These are phyloP conservation scores for Curvularia hawaiiensis DNA, from an alignment of 2,329 filamentous ascomycete species.

Conservation along the genomic window DNA sequence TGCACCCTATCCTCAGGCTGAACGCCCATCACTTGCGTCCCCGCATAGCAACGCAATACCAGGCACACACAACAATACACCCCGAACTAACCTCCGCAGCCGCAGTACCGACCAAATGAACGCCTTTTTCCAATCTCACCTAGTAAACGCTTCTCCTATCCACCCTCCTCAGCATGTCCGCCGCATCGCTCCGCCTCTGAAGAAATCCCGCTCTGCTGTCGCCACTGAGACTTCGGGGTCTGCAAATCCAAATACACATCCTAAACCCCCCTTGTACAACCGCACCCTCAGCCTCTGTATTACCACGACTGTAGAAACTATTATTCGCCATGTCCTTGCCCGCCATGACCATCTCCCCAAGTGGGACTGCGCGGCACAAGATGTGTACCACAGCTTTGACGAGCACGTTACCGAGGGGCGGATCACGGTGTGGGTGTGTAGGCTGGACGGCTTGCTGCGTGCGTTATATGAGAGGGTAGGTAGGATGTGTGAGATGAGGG, in stretches of 20 bases:
- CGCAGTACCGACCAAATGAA: neutral
- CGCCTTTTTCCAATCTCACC: neutral
- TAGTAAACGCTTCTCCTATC: neutral
- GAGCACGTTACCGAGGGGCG: conserved; percentile 1
- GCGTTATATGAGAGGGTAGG: conserved; percentile 11
- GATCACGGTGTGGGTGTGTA: conserved; percentile 23
- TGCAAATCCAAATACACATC: neutral
- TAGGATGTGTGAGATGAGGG: conserved; percentile 12
- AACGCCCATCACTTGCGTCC: neutral
- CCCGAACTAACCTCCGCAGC: neutral
- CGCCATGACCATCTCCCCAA: conserved; percentile 24
- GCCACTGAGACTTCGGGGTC: neutral
- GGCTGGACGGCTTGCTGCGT: conserved; percentile 22
- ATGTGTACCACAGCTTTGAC: conserved; percentile 20
- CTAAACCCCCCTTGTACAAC: neutral
- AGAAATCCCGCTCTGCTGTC: neutral
- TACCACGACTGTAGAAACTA: conserved; percentile 10
- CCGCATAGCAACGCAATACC: neutral
- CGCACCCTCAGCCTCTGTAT: neutral
- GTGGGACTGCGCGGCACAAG: conserved; percentile 22
- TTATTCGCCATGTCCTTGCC: conserved; percentile 14
- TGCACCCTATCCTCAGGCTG: neutral
- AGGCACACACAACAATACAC: neutral
- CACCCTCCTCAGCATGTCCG: neutral
- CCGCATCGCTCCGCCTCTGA: neutral